Conservation (phyloP, 148 eudicot species). For the Dysphania ambrosioides region DNA sequence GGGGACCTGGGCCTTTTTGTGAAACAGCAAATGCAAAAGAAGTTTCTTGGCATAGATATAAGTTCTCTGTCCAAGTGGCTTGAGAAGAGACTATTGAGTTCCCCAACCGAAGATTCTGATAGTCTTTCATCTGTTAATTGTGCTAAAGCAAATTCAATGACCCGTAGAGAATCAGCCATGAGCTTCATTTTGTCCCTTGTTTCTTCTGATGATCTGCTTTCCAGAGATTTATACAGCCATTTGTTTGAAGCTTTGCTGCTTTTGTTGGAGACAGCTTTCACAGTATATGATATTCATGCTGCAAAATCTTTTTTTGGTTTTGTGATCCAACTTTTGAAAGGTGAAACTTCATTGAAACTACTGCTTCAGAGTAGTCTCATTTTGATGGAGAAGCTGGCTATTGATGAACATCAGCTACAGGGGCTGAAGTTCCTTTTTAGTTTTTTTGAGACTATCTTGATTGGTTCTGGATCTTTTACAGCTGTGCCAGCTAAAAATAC, state of each 20-base stretch:
- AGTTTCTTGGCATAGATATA: conserved; percentile 64
- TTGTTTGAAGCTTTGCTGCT: conserved; percentile 62
- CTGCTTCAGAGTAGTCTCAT: conserved; percentile 59
- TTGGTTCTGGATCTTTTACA: conserved; percentile 62
- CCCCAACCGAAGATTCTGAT: conserved; percentile 41
- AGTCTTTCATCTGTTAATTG: conserved; percentile 27
- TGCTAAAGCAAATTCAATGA: conserved; percentile 54
- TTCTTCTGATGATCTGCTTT: conserved; percentile 46
- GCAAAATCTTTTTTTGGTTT: conserved; percentile 72
- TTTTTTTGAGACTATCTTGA: conserved; percentile 53
- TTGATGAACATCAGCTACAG: conserved; percentile 75
- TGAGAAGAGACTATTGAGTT: conserved; percentile 75
- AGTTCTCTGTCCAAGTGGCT: conserved; percentile 72
- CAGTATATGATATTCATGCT: conserved; percentile 55
- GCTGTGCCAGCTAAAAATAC: conserved; percentile 39
- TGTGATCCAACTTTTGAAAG: conserved; percentile 69
- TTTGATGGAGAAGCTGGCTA: conserved; percentile 76
- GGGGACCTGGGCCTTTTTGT: conserved; percentile 53
- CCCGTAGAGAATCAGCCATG: conserved; percentile 84
- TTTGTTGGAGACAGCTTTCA: conserved; percentile 72
- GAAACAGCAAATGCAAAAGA: conserved; percentile 56
- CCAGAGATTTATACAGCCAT: conserved; percentile 62
- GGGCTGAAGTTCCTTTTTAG: conserved; percentile 77
- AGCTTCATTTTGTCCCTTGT: conserved; percentile 63
- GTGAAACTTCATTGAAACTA: conserved; percentile 59